A percentile compares a stretch with the other conserved stretches of the same genome.
Evolutionary conservation across 805 yeast species (phyloP).

Genomic region (Saccharomycopsis microspora): DNA sequence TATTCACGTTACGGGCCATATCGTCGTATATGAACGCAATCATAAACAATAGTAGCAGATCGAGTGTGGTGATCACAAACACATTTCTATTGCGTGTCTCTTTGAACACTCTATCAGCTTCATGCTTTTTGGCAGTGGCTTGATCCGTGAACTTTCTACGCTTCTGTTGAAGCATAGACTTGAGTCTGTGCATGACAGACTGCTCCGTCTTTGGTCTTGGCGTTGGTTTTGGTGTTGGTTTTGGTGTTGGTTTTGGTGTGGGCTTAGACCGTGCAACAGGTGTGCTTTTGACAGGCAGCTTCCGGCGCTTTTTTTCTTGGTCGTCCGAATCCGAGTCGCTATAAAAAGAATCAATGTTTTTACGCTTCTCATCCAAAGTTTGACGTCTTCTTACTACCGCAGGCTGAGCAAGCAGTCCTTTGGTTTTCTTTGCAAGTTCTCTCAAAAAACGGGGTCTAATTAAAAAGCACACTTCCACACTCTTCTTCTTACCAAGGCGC

Average conservation of each 20-base stretch:
- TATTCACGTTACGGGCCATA: conserved; percentile 1
- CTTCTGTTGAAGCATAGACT: not conserved
- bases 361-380: not conserved
- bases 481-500: not conserved
- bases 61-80: conserved; percentile 1
- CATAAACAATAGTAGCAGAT: conserved; percentile 10
- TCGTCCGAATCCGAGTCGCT: conserved; percentile 8
- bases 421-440: not conserved
- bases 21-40: conserved; percentile 15
- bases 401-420: no score
- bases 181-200: not conserved
- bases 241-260: no score
- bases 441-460: conserved; percentile 7
- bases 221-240: no score
- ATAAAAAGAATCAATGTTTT: not conserved
- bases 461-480: conserved; percentile 1
- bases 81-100: not conserved
- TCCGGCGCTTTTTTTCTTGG: no score
- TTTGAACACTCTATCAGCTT: conserved; percentile 8
- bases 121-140: conserved; percentile 11
- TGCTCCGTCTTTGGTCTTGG: not conserved
- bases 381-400: not conserved
- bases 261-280: no score
- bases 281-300: no score
- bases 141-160: conserved; percentile 2